Base-by-base conservation (phyloP, 805 yeast genomes). In the Huiozyma sinensis region DNA sequence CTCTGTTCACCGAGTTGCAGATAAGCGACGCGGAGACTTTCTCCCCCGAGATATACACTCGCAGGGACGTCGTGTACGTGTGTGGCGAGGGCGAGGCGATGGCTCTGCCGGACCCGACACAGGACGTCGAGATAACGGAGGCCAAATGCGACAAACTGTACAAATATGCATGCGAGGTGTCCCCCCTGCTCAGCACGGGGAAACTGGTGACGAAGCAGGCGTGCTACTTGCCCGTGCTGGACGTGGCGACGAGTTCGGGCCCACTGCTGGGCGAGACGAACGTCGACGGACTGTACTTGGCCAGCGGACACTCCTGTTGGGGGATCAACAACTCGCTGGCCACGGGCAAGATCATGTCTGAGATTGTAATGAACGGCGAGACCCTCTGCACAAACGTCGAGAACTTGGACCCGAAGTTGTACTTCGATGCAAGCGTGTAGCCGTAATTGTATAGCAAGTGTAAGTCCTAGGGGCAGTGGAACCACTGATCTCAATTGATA, bases 241-340 rank as follows among this genome's bases (percentile, higher is more conserved):
- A 90, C 59, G 90, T 88, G 7, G 95, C 97, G 1, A 83, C 94
- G 5, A 77, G 86, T 35, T 77, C 90, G 1, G 98, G 98, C 6
- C 98, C 98, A 0, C 69, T 92, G 43, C 81, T 90, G 53, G 98
- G 98, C 39, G 90, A 85, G 54, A 90, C 97, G 0, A 88, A 88
- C 56, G 94, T 89, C 6, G 77, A 75, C 24, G 79, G 81, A 47
- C 67, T 90, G 48, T 83, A 69, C 54, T 63, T 90, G 44, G 95
- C 96, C 2, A 77, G 90, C 11, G 98, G 97, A 0, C 98, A 90
- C 64, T 83, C 95, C 11, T 92, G 97, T 66, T 90, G 98, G 98
- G 98, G 98, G 24, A 92, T 90, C 50, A 92, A 90, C 66, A 90
- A 92, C 63, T 96, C 96, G 0, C 97, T 97, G 1, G 97, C 84